Percentiles rank a stretch among this genome's conserved stretches.
These are phyloP conservation scores for Linum usitatissimum DNA, from an alignment of 345 rosid genomes.

Conservation along the genomic window DNA sequence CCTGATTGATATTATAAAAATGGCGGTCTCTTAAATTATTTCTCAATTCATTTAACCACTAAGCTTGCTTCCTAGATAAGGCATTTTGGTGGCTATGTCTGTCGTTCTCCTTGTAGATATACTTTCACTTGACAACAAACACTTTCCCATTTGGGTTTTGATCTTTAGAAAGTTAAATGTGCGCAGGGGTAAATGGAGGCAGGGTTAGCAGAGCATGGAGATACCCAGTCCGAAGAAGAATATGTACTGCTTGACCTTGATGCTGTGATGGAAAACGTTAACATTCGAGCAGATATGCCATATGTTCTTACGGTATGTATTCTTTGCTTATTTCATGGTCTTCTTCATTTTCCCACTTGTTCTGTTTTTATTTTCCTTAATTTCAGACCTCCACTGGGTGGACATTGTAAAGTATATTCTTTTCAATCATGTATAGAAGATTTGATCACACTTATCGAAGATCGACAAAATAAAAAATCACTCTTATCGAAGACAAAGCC, in stretches of 20 bases:
- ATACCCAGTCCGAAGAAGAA: conserved; percentile 31
- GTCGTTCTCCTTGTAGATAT: too few species aligned
- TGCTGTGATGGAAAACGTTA: conserved; percentile 27
- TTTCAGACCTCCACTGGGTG: too few species aligned
- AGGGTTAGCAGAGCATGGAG: conserved; percentile 7
- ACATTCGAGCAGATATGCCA: conserved; percentile 37
- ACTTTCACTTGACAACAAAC: too few species aligned
- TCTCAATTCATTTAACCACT: too few species aligned
- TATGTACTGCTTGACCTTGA: conserved; percentile 47
- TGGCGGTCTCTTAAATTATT: too few species aligned
- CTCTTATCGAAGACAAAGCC: neutral
- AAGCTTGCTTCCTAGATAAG: too few species aligned
- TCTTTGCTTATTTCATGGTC: neutral
- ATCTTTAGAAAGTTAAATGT: conserved; percentile 9
- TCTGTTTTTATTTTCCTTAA: neutral
- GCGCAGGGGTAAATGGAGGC: conserved; percentile 26
- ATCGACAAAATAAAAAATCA: too few species aligned
- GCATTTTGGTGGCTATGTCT: too few species aligned
- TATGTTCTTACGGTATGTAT: conserved; percentile 35
- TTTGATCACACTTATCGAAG: too few species aligned
- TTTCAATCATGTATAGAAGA: too few species aligned
- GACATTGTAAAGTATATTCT: too few species aligned
- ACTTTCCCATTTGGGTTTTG: neutral
- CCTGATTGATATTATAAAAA: too few species aligned
- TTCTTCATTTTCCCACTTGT: neutral